These are phyloP conservation scores for Santalum album DNA, from an alignment of 164 flowering plant species.

Conservation along the genomic window DNA sequence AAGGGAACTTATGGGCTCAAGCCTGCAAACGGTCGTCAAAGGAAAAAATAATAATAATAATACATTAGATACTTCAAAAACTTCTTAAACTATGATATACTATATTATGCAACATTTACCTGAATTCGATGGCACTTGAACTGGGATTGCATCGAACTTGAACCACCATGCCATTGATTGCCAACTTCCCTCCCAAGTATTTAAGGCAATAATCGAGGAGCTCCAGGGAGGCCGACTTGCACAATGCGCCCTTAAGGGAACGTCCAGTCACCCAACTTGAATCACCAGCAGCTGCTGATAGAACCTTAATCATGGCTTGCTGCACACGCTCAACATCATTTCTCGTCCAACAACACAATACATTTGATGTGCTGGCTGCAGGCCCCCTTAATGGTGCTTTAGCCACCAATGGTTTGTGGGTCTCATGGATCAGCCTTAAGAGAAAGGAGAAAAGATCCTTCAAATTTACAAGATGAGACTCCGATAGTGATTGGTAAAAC, in stretches of 20 bases:
- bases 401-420: constrained; percentile 10
- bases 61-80: too few relatives aligned
- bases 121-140: constrained; percentile 50
- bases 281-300: constrained; percentile 38
- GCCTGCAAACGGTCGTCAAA: constrained; percentile 30
- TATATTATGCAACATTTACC: constrained; percentile 31
- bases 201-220: constrained; percentile 66
- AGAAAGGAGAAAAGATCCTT: constrained; percentile 53
- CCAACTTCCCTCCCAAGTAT: constrained; percentile 46
- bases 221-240: constrained; percentile 43
- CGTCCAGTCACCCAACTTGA: constrained; percentile 65
- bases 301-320: constrained; percentile 56
- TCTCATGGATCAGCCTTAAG: constrained; percentile 32
- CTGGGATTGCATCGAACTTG: constrained; percentile 31
- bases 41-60: neutral
- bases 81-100: too few relatives aligned
- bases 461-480: constrained; percentile 33
- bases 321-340: constrained; percentile 50
- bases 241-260: constrained; percentile 60
- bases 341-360: constrained; percentile 36
- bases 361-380: constrained; percentile 8
- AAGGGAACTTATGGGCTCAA: constrained; percentile 14
- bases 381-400: neutral
- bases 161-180: constrained; percentile 37
- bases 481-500: constrained; percentile 59